phyloP scores from a whole-genome alignment of 495 filamentous ascomycete genomes.

The Mycothermus thermophilus region DNA sequence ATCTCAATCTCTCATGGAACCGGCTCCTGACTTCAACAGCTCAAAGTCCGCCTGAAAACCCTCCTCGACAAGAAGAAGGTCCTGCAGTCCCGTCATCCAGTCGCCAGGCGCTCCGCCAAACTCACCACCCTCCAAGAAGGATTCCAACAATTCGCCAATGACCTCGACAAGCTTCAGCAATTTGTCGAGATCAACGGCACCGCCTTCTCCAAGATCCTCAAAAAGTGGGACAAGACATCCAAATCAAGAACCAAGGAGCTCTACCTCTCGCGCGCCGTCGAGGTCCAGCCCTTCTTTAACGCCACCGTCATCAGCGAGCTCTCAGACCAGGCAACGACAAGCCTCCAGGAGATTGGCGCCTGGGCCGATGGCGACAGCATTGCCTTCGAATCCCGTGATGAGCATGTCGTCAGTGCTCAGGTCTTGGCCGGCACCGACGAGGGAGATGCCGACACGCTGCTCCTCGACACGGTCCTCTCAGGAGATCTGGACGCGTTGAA shows the following conservation, averaged over 20 bases:
- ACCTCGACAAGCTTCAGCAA: constrained; percentile 93
- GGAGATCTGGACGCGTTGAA: constrained; percentile 49
- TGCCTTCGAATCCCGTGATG: constrained; percentile 53
- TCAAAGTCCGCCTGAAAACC: constrained; percentile 81
- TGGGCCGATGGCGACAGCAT: constrained; percentile 95
- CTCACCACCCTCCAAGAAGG: constrained; percentile 91
- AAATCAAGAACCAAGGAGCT: constrained; percentile 98
- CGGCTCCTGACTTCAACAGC: constrained; percentile 34
- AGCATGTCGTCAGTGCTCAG: constrained; percentile 50
- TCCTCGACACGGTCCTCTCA: constrained; percentile 71
- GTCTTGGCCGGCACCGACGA: constrained; percentile 57
- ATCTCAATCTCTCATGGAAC: background rate
- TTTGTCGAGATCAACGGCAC: constrained; percentile 97
- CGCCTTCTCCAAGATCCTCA: constrained; percentile 94
- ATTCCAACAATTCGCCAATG: constrained; percentile 89
- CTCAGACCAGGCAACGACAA: constrained; percentile 90
- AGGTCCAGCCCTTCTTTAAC: constrained; percentile 97
- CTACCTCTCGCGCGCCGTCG: constrained; percentile 87
- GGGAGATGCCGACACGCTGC: constrained; percentile 70
- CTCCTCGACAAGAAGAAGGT: constrained; percentile 88
- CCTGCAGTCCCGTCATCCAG: constrained; percentile 58
- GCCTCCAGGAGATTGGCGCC: constrained; percentile 78
- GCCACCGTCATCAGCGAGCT: constrained; percentile 88
- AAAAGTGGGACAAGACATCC: constrained; percentile 99
- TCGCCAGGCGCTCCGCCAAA: constrained; percentile 75